Base-by-base conservation (phyloP, 1,284 basidiomycete species). In the Phylloporus gajari region DNA sequence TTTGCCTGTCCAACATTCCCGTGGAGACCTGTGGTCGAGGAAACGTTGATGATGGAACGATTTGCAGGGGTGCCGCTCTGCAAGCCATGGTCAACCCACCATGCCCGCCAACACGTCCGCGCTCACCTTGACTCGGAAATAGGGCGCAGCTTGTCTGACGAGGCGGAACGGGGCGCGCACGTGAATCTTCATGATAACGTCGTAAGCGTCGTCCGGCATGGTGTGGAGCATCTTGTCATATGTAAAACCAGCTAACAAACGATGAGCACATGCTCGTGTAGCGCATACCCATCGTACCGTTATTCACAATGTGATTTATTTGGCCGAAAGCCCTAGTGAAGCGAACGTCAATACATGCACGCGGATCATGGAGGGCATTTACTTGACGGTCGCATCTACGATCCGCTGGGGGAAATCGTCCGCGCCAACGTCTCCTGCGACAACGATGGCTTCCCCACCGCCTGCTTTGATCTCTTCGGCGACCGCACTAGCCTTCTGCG, bases 211-310 rank as follows among this genome's bases (percentile, higher is more conserved):
- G 82, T 96, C 95, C 13, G 93, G 91, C 76, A 92, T 95, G 6
- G 94, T 95, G 85, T 96, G 95, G 59, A 95, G 85, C 95, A 96
- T 96, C 83, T 91, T 91, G 87, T 96, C 95, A 77, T 89, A 94
- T 3, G 95, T 96, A 86, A 96, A 96, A 60, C 95, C 95, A 69
- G 94, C 91, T 91, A 72, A 68, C 42, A 23, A 40, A 48, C 40
- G 64, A 68, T 68, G 53, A 73, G 63, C 11, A 62, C 32, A 27
- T 13, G 4, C n/a, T 13, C 15, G 44, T 2, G 9, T 13, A 44
- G 38, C 25, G 13, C 12, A 67, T 9, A 12, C 12, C 83, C 8
- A 11, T 11, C 64, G n/a, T 46, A 90, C 90, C 93, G 75, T 96
- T 96, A 85, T 95, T 95, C 59, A 96, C 88, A 70, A 96, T 94